Conservation (phyloP, 2,329 filamentous ascomycete species). For the Fusarium siculi region DNA sequence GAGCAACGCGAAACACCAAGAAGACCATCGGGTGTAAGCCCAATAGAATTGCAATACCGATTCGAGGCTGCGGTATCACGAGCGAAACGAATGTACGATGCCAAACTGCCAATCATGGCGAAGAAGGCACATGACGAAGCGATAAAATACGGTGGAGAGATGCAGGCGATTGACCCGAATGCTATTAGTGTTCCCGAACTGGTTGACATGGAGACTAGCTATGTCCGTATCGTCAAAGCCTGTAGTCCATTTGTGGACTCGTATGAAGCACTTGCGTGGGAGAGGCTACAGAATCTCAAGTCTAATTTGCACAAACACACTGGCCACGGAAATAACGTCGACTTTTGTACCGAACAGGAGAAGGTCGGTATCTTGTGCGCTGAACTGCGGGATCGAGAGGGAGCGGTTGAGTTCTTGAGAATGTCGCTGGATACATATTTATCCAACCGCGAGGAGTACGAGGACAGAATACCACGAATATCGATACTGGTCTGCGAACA, state of each 20-base stretch:
- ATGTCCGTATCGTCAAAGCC: constrained; percentile 10
- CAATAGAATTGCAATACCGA: background rate
- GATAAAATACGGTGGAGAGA: background rate
- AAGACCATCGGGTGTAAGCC: background rate
- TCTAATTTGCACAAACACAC: background rate
- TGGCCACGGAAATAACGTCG: background rate
- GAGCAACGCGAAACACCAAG: background rate
- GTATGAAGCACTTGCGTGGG: background rate
- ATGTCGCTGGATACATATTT: background rate
- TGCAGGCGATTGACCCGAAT: background rate
- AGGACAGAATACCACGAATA: background rate
- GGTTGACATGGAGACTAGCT: constrained; percentile 1
- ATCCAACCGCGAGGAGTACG: background rate
- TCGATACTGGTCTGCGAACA: constrained; percentile 14
- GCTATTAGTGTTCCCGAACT: background rate
- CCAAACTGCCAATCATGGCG: background rate
- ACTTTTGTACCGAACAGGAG: background rate
- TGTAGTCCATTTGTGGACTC: background rate
- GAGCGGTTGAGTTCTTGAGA: constrained; percentile 3
- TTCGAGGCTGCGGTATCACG: constrained; percentile 6
- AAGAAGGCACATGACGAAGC: constrained; percentile 21
- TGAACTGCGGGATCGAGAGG: constrained; percentile 2
- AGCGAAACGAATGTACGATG: constrained; percentile 1
- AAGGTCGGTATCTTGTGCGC: constrained; percentile 7
- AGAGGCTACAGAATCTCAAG: background rate